These are phyloP conservation scores for Debaryomyces castellii DNA, from an alignment of 805 yeast genomes.

Conservation along the genomic window DNA sequence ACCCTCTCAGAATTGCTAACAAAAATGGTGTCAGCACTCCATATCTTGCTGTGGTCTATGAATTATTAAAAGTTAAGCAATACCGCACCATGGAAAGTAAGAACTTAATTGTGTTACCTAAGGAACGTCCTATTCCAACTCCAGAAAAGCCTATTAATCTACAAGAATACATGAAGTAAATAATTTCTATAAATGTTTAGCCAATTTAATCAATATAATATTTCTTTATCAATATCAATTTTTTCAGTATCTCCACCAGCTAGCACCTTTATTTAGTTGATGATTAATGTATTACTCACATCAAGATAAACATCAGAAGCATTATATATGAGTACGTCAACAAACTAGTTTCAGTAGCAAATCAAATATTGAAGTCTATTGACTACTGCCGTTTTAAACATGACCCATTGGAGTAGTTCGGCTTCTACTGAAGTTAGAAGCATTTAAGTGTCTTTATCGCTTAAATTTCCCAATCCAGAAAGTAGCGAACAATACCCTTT, in stretches of 20 bases:
- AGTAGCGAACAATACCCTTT: not conserved
- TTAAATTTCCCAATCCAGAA: not conserved
- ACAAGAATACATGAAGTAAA: conserved; percentile 14
- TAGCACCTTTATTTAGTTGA: no score
- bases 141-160: conserved; percentile 15
- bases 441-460: not conserved
- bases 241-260: no score
- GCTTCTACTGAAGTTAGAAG: not conserved
- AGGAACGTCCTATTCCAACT: conserved; percentile 15
- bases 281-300: no score
- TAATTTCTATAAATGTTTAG: not conserved
- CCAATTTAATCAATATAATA: not conserved
- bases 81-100: conserved; percentile 16
- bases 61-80: conserved; percentile 18
- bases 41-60: conserved; percentile 14
- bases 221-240: not conserved
- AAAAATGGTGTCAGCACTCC: conserved; percentile 17
- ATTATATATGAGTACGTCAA: no score
- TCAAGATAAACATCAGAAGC: no score
- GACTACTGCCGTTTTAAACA: no score
- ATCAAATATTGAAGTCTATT: no score
- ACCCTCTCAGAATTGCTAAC: conserved; percentile 18
- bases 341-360: no score
- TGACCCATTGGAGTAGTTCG: not conserved
- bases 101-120: conserved; percentile 17